A percentile compares a stretch with the other conserved stretches of the same genome.
Evolutionary conservation across 2,329 filamentous ascomycete genomes (phyloP).

Genomic region (Hymenoscyphus fructigenus): DNA sequence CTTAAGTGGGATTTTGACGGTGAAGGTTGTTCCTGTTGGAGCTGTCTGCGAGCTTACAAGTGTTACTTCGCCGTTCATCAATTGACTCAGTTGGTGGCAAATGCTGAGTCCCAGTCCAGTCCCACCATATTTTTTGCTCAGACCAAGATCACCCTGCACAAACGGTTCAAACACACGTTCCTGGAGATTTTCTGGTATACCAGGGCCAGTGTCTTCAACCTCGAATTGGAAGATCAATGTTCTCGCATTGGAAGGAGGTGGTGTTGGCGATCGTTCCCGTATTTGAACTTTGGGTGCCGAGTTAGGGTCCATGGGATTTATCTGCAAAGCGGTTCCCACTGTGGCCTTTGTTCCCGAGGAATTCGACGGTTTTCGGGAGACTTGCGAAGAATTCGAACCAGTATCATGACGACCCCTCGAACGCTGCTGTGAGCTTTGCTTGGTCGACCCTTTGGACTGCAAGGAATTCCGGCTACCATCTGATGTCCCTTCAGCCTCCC

Average conservation of each 20-base stretch:
- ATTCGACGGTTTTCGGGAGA: constrained; percentile 42
- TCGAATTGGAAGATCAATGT: constrained; percentile 82
- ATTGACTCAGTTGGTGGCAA: constrained; percentile 76
- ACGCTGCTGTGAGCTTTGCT: constrained; percentile 25
- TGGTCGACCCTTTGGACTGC: constrained; percentile 29
- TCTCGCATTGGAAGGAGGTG: constrained; percentile 60
- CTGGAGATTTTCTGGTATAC: constrained; percentile 76
- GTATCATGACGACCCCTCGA: constrained; percentile 31
- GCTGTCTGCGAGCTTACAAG: constrained; percentile 67
- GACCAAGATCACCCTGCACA: constrained; percentile 83
- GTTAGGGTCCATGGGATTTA: constrained; percentile 57
- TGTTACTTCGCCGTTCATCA: constrained; percentile 79
- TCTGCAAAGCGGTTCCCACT: constrained; percentile 55
- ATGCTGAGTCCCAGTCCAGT: constrained; percentile 88
- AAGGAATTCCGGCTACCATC: constrained; percentile 32
- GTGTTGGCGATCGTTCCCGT: constrained; percentile 57
- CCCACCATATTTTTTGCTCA: constrained; percentile 88
- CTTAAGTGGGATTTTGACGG: constrained; percentile 76
- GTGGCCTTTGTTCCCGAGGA: constrained; percentile 32
- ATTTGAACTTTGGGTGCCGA: constrained; percentile 38
- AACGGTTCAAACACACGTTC: constrained; percentile 90
- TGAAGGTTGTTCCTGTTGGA: constrained; percentile 74
- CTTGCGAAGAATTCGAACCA: constrained; percentile 46
- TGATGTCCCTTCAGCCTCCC: constrained; percentile 45
- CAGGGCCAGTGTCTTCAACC: constrained; percentile 83